Evolutionary conservation across 768 basidiomycete genomes (phyloP).

Genomic region (Xerocomus potaroensis): DNA sequence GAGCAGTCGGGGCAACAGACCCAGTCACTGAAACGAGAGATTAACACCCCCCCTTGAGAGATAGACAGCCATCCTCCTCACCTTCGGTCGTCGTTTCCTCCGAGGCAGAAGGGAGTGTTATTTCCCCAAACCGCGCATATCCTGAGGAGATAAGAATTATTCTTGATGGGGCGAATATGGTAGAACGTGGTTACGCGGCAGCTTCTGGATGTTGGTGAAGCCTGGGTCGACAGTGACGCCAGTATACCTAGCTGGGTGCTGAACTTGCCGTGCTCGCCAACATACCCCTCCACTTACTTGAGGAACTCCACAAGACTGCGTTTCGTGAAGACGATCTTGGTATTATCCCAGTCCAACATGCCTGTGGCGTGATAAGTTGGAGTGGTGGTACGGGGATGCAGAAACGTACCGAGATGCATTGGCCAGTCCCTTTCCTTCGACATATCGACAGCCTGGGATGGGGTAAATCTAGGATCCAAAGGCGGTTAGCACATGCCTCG

Average conservation of each 20-base stretch:
- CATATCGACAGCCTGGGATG: constrained; percentile 50
- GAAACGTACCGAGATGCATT: constrained; percentile 51
- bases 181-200: constrained; percentile 71
- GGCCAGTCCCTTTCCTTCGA: constrained; percentile 74
- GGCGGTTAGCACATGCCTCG: background rate
- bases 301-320: constrained; percentile 72
- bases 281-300: constrained; percentile 42
- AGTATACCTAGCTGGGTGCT: constrained; percentile 49
- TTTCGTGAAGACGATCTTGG: constrained; percentile 76
- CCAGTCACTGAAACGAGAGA: constrained; percentile 3
- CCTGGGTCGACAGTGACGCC: constrained; percentile 76
- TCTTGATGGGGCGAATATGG: too few species aligned
- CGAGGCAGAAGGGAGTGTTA: constrained; percentile 17
- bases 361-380: constrained; percentile 35
- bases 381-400: background rate
- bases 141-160: constrained; percentile 40
- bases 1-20: constrained; percentile 7
- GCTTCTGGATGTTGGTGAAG: constrained; percentile 67
- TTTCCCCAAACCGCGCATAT: constrained; percentile 67
- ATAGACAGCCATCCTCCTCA: background rate
- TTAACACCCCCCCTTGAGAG: constrained; percentile 2
- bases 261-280: constrained; percentile 17
- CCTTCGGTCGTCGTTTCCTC: constrained; percentile 28
- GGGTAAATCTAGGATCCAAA: constrained; percentile 47
- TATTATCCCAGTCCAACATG: constrained; percentile 78